phyloP scores from a whole-genome alignment of 139 green algal species.

The Chlamydomonas eustigma region DNA sequence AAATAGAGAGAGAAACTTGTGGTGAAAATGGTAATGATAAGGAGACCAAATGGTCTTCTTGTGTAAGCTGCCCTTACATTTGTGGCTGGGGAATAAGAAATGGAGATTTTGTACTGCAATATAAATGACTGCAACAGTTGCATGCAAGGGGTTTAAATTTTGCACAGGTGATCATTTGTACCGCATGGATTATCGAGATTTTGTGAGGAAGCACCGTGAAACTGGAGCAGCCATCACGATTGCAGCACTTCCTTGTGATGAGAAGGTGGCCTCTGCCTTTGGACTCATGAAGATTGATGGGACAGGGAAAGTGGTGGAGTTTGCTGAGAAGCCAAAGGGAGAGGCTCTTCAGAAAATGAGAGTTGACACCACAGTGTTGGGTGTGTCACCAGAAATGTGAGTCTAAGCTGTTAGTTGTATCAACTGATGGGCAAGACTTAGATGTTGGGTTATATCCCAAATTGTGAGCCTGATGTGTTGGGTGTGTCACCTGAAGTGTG shows the following conservation, averaged over 20 bases:
- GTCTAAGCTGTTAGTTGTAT: not conserved
- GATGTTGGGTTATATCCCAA: too few species aligned
- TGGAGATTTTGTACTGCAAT: too few species aligned
- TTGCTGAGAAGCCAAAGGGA: slow-evolving; percentile 97
- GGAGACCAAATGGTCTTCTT: too few species aligned
- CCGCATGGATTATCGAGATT: slow-evolving; percentile 98
- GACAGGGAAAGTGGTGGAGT: slow-evolving; percentile 80
- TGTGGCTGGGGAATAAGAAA: too few species aligned
- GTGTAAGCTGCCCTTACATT: too few species aligned
- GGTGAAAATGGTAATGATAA: too few species aligned
- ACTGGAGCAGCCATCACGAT: slow-evolving; percentile 95
- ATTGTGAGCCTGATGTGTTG: too few species aligned
- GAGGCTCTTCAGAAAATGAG: slow-evolving; percentile 86
- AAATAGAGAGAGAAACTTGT: too few species aligned
- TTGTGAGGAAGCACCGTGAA: slow-evolving; percentile 88
- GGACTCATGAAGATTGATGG: slow-evolving; percentile 99
- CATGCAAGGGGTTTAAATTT: too few species aligned
- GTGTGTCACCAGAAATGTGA: slow-evolving; percentile 41
- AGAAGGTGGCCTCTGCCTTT: slow-evolving; percentile 87
- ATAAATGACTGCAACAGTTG: too few species aligned
- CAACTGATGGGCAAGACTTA: not conserved
- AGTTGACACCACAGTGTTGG: slow-evolving; percentile 96
- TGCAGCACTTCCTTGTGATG: slow-evolving; percentile 88
- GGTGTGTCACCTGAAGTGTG: slow-evolving; percentile 47
- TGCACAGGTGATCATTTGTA: slow-evolving; percentile 96